Evolutionary conservation across 306 rosid genomes (phyloP), one percentile per base, ranked within the genome.

Genomic region (Fragaria vesca): DNA sequence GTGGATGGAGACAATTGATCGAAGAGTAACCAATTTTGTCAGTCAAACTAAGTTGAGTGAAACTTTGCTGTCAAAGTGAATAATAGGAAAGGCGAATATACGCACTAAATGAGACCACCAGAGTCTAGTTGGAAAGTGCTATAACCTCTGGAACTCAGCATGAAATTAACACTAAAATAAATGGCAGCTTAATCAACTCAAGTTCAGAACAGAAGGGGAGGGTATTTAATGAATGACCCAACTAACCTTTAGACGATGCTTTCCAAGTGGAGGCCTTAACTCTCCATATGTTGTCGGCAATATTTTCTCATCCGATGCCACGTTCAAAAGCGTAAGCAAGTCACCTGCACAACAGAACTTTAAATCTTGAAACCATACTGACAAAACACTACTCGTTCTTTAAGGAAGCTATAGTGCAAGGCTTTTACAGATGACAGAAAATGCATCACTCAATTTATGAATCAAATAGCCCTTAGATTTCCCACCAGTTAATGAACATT

Each of bases 231-330:
- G 43, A 54, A 54, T 51, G 30, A 30, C 42, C 61, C 62, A 74
- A 83, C 88, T 78, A 81, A 96, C 99, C 98, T 93, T 96, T 74
- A 96, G 81, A 69, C 99, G 95, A 83, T 96, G 89, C 87, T 91
- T 96, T 80, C 98, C 98, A 79, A 96, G 99, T 61, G 99, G 99
- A 83, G 99, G 99, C 88, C 89, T 89, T 80, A 96, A 82, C 80
- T 91, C 94, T 82, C 99, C 99, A 80, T 93, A 96, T 68, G 99
- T 91, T 62, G 99, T 96, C 24, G 92, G 94, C 84, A 96, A 80
- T 38, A 86, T 73, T 71, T 90, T 93, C 83, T 88, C 97, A 82
- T 96, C 97, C 1, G 93, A 88, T 50, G 90, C 81, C 82, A 96
- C 90, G 72, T 83, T 84, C 86, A 96, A 86, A 81, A 91, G 96